These are phyloP conservation scores for Scytalidium sp. DNA, from an alignment of 2,329 filamentous ascomycete species.

Conservation along the genomic window DNA sequence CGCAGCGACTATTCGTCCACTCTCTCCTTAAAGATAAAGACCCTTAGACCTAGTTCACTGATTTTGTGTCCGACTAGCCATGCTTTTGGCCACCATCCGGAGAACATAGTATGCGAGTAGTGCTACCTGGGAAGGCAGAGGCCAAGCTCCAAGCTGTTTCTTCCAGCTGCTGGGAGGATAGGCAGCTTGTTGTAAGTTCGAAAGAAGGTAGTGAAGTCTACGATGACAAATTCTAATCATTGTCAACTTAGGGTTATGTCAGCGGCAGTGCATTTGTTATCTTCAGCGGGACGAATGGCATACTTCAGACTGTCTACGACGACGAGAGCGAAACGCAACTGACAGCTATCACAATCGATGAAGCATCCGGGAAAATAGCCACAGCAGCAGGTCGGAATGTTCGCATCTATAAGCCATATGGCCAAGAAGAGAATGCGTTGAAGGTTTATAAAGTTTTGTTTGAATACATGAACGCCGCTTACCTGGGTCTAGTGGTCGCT, in stretches of 20 bases:
- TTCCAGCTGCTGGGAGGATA: slow-evolving; percentile 69
- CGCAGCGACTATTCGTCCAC: no score
- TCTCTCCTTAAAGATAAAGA: not conserved
- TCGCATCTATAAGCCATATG: slow-evolving; percentile 76
- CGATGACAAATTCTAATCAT: slow-evolving; percentile 9
- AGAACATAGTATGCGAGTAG: slow-evolving; percentile 64
- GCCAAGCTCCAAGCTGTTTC: slow-evolving; percentile 74
- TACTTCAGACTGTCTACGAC: slow-evolving; percentile 89
- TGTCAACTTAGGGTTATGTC: slow-evolving; percentile 68
- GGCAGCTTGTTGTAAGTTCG: slow-evolving; percentile 66
- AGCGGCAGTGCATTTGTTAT: slow-evolving; percentile 86
- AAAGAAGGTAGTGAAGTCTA: not conserved
- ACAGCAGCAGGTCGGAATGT: slow-evolving; percentile 64
- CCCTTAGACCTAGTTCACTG: not conserved
- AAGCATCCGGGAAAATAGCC: slow-evolving; percentile 80
- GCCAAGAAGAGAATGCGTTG: slow-evolving; percentile 65
- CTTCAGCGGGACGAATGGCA: slow-evolving; percentile 67
- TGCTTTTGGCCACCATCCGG: not conserved
- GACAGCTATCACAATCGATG: slow-evolving; percentile 77
- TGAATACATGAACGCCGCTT: slow-evolving; percentile 11
- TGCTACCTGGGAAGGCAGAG: slow-evolving; percentile 77
- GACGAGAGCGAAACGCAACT: slow-evolving; percentile 63
- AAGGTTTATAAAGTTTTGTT: slow-evolving; percentile 53
- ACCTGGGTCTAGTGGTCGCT: slow-evolving; percentile 53
- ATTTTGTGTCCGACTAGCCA: not conserved